A percentile compares a stretch with the other conserved stretches of the same genome.
Evolutionary conservation across 73 alveolate genomes (phyloP).

Genomic region (Paramecium sonneborni): DNA sequence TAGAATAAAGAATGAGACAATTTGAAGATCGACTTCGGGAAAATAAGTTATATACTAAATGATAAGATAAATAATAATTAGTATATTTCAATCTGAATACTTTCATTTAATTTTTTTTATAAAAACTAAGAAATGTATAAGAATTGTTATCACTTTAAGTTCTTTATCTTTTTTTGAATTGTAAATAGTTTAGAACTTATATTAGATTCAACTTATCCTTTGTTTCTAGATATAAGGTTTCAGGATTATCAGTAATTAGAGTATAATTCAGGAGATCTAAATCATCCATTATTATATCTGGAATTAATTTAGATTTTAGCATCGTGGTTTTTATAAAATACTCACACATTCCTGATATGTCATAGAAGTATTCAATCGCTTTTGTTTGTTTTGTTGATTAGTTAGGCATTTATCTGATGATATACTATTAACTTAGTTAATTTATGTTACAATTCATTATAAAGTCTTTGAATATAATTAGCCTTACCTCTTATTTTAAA

Average conservation of each 20-base stretch:
- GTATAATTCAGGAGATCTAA: not conserved
- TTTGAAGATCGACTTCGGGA: slow-evolving; percentile 37
- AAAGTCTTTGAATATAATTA: too few relatives aligned
- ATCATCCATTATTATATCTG: not conserved
- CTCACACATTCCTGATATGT: slow-evolving; percentile 12
- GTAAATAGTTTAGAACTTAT: not conserved
- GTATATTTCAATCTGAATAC: not conserved
- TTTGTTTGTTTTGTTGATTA: not conserved
- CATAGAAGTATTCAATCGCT: slow-evolving; percentile 46
- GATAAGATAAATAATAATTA: slow-evolving; percentile 24
- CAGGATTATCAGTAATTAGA: not conserved
- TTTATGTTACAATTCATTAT: not conserved
- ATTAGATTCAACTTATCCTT: not conserved
- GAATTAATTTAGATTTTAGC: not conserved
- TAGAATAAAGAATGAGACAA: slow-evolving; percentile 28
- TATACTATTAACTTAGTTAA: not conserved
- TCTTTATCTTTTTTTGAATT: not conserved
- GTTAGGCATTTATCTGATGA: not conserved
- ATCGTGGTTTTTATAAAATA: not conserved
- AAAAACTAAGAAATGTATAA: slow-evolving; percentile 19
- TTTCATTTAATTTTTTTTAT: not conserved
- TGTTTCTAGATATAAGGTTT: not conserved
- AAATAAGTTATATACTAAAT: slow-evolving; percentile 13
- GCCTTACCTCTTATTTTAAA: too few relatives aligned
- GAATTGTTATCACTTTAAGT: slow-evolving; percentile 6